These are phyloP conservation scores for Trichoderma pleuroti DNA, from an alignment of 2,329 filamentous ascomycete species.

Conservation along the genomic window DNA sequence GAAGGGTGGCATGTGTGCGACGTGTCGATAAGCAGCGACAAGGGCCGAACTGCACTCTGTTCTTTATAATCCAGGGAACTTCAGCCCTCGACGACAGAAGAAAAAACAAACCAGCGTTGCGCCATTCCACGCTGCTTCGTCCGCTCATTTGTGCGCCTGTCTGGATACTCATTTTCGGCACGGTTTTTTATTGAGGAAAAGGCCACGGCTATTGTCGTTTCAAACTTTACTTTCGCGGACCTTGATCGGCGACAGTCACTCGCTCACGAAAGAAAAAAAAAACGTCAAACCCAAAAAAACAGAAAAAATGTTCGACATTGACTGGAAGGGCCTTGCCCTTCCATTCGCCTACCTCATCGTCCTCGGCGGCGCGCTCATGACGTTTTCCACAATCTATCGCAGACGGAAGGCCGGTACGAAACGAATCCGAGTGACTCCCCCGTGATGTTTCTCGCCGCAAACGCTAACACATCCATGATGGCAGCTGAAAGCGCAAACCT, in stretches of 20 bases:
- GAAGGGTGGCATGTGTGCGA: conserved; percentile 22
- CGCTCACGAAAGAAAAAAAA: neutral
- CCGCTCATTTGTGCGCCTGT: conserved; percentile 2
- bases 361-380: conserved; percentile 81
- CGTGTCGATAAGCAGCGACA: conserved; percentile 17
- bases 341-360: conserved; percentile 88
- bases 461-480: neutral
- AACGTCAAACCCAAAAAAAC: neutral
- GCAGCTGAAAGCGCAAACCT: conserved; percentile 76
- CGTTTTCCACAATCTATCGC: conserved; percentile 89
- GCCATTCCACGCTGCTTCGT: neutral
- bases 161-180: neutral
- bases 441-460: neutral
- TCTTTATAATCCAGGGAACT: neutral
- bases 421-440: neutral
- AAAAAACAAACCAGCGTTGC: neutral
- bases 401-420: conserved; percentile 75
- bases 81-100: neutral
- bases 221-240: neutral
- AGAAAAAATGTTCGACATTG: conserved; percentile 49
- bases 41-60: neutral
- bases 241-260: neutral
- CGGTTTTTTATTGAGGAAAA: neutral
- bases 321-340: conserved; percentile 82
- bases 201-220: neutral